Base-by-base conservation (phyloP, 352 stramenopile species). In the Globisporangium emineosum region DNA sequence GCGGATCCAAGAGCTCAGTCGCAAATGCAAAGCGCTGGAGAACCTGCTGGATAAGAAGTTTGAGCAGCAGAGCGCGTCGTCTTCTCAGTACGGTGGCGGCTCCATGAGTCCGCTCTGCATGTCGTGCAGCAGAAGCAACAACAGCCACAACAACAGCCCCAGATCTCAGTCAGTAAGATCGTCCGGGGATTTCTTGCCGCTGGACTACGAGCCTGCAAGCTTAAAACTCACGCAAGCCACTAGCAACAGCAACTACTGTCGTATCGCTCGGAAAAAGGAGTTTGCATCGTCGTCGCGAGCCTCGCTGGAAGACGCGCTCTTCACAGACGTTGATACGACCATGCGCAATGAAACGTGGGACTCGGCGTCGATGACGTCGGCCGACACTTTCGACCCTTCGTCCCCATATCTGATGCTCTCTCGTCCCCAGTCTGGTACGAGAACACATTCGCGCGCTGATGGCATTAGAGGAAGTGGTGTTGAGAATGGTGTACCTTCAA, bases 11-110 rank as follows among this genome's bases (percentile, higher is more conserved):
- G 72, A 71, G 42, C 75, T 89, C 47, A 77, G 66, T 49, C 74
- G 74, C 33, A 73, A 77, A 13, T 88, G 81, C 62, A 74, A 69
- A 12, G 78, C 78, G 45, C 43, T 88, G 19, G 77, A 86, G 43
- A 83, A 71, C 29, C 57, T 90, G 9, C 67, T 90, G 0, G 70
- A 79, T 49, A 85, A 82, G 60, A 88, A 88, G 30, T 87, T 88
- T 42, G 78, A 86, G 60, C 71, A 81, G 35, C 76, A 57, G 8
- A 57, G 51, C 4, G n/a, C n/a, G n/a, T 9, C 30, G 2, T 9
- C 29, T 2, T 43, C 51, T 57, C 51, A 55, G 25, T 65, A 69
- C 19, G 47, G 29, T 2, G 68, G 54, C 2, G 12, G 68, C 23
- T 66, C 67, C 40, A 65, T 64, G 3, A 73, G 63, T 57, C 58